A percentile compares a stretch with the other conserved stretches of the same genome.
Conservation (phyloP, 2,329 filamentous ascomycete species). For the Monosporascus sp. region DNA sequence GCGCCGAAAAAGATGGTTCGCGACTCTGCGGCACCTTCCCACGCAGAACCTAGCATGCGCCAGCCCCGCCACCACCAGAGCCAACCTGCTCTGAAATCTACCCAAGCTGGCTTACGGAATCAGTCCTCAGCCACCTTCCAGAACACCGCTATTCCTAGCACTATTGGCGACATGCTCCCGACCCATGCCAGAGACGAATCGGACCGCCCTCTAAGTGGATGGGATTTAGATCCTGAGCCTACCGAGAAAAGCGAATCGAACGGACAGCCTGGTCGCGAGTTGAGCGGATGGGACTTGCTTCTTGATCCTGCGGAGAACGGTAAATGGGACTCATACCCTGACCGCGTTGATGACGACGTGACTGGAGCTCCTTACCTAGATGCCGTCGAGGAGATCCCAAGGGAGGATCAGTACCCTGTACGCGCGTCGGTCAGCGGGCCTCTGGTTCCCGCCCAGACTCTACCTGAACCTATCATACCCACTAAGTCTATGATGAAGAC, state of each 20-base stretch:
- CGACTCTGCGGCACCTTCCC: not conserved
- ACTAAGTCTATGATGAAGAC: not conserved
- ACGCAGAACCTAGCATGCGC: not conserved
- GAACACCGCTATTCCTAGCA: conserved; percentile 6
- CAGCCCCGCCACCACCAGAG: conserved; percentile 45
- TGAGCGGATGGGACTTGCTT: conserved; percentile 8
- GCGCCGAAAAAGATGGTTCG: not conserved
- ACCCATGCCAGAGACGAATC: too few relatives aligned
- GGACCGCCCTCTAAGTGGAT: too few relatives aligned
- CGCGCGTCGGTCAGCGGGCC: conserved; percentile 2
- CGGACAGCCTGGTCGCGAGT: conserved; percentile 7
- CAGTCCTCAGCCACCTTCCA: conserved; percentile 29
- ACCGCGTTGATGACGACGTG: conserved; percentile 28
- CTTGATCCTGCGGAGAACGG: not conserved
- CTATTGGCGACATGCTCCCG: not conserved
- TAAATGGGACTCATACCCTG: conserved; percentile 1
- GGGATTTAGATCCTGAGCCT: not conserved
- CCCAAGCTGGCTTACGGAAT: conserved; percentile 34
- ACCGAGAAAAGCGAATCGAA: not conserved
- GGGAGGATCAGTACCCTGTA: conserved; percentile 12
- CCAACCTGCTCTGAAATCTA: conserved; percentile 45
- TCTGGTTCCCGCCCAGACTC: conserved; percentile 4
- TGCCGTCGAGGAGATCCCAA: conserved; percentile 37
- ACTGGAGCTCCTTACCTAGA: conserved; percentile 40
- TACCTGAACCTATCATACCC: conserved; percentile 3